Percentiles rank a stretch among this genome's conserved stretches.
Conservation (phyloP, 768 basidiomycete genomes). For the Suillus ampliporus region DNA sequence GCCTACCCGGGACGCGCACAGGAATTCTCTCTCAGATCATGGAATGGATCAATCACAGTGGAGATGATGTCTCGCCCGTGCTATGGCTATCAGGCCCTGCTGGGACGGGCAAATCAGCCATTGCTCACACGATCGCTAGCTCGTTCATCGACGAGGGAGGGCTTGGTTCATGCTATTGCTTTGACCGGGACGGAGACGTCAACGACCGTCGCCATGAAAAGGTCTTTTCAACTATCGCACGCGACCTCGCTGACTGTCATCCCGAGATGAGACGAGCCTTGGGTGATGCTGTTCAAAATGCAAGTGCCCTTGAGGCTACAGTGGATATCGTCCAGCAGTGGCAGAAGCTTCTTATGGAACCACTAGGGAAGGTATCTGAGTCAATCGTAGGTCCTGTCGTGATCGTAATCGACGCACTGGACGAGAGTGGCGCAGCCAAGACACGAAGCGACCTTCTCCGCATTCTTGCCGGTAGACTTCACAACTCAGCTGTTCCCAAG, state of each 20-base stretch:
- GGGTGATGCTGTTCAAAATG: not conserved
- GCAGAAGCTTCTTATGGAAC: constrained; percentile 2
- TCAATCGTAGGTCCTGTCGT: constrained; percentile 15
- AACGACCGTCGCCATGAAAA: constrained; percentile 11
- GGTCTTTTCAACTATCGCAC: constrained; percentile 26
- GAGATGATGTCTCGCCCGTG: constrained; percentile 14
- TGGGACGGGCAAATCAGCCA: constrained; percentile 30
- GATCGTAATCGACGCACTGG: constrained; percentile 32
- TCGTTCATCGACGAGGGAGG: constrained; percentile 16
- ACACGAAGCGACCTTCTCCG: not conserved
- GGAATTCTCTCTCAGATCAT: constrained; percentile 31
- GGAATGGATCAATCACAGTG: constrained; percentile 26
- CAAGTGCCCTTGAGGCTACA: not conserved
- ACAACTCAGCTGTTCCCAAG: not conserved
- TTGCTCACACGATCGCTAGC: constrained; percentile 14
- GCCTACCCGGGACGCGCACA: constrained; percentile 29
- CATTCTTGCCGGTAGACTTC: not conserved
- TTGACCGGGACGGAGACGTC: constrained; percentile 9
- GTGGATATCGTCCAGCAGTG: not conserved
- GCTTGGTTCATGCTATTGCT: constrained; percentile 18
- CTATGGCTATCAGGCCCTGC: constrained; percentile 32
- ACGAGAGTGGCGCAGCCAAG: constrained; percentile 18
- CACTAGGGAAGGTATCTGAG: not conserved
- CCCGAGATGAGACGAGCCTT: not conserved
- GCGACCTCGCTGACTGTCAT: constrained; percentile 18